A percentile compares a stretch with the other conserved stretches of the same genome.
phyloP scores from a whole-genome alignment of 176 grass and related monocot genomes.

The Cymbopogon citratus region DNA sequence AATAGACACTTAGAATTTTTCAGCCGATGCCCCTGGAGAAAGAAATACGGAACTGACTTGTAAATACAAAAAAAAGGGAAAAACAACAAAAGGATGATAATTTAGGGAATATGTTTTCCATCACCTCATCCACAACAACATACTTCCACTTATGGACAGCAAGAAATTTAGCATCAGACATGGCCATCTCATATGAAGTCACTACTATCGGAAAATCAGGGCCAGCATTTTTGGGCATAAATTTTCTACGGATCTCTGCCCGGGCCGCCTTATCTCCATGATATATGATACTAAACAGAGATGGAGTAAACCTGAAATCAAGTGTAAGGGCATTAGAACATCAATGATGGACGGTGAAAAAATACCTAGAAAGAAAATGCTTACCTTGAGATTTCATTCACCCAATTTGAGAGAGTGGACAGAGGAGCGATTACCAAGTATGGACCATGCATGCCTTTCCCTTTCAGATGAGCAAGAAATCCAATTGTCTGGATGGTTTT shows the following conservation, averaged over 20 bases:
- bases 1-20: slow-evolving; percentile 87
- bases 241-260: slow-evolving; percentile 72
- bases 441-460: slow-evolving; percentile 80
- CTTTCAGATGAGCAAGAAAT: slow-evolving; percentile 96
- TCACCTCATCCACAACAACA: slow-evolving; percentile 95
- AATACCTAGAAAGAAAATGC: not conserved
- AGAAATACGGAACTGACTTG: not conserved
- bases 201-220: slow-evolving; percentile 77
- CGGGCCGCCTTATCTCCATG: slow-evolving; percentile 67
- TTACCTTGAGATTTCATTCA: slow-evolving; percentile 84
- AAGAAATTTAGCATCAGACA: slow-evolving; percentile 67
- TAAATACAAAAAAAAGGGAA: not conserved
- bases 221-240: slow-evolving; percentile 48
- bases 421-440: slow-evolving; percentile 93
- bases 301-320: slow-evolving; percentile 84
- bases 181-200: slow-evolving; percentile 85
- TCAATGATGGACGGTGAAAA: not conserved
- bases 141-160: slow-evolving; percentile 86
- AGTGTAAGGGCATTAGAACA: slow-evolving; percentile 15
- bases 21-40: slow-evolving; percentile 78
- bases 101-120: not conserved
- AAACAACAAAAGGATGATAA: not conserved
- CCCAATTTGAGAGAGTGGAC: slow-evolving; percentile 96
- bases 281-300: slow-evolving; percentile 68
- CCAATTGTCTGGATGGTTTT: slow-evolving; percentile 98